phyloP scores from a whole-genome alignment of 768 basidiomycete species.

The Boletus rubropictus region DNA sequence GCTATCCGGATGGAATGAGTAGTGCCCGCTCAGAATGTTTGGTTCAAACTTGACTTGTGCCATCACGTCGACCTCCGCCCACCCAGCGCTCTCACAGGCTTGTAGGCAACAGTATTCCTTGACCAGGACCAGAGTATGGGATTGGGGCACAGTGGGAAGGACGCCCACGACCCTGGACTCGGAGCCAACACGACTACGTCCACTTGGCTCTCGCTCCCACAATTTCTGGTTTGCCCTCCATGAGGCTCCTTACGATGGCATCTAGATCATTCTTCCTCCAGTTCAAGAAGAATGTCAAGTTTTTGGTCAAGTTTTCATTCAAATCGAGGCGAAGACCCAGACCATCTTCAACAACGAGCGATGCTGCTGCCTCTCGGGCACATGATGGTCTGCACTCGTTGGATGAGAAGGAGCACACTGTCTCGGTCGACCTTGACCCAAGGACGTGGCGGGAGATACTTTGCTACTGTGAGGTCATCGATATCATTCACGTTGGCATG shows the following conservation, averaged over 20 bases:
- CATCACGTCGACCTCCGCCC: too few relatives aligned
- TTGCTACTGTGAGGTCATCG: conserved; percentile 9
- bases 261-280: not conserved
- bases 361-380: not conserved
- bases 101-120: too few relatives aligned
- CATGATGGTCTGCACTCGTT: not conserved
- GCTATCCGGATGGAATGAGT: too few relatives aligned
- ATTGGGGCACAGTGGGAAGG: not conserved
- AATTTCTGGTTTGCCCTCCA: not conserved
- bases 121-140: too few relatives aligned
- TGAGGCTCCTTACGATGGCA: not conserved
- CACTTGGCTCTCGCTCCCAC: not conserved
- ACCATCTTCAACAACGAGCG: not conserved
- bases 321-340: not conserved
- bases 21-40: too few relatives aligned
- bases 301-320: not conserved
- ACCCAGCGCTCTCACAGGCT: too few relatives aligned
- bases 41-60: too few relatives aligned
- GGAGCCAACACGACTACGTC: too few relatives aligned
- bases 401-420: not conserved
- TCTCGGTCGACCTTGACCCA: conserved; percentile 1
- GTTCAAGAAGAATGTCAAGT: not conserved
- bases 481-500: conserved; percentile 8
- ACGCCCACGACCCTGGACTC: not conserved
- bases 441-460: conserved; percentile 7